These are phyloP conservation scores for Saccharomycopsis fermentans DNA, from an alignment of 805 yeast species.

Conservation along the genomic window DNA sequence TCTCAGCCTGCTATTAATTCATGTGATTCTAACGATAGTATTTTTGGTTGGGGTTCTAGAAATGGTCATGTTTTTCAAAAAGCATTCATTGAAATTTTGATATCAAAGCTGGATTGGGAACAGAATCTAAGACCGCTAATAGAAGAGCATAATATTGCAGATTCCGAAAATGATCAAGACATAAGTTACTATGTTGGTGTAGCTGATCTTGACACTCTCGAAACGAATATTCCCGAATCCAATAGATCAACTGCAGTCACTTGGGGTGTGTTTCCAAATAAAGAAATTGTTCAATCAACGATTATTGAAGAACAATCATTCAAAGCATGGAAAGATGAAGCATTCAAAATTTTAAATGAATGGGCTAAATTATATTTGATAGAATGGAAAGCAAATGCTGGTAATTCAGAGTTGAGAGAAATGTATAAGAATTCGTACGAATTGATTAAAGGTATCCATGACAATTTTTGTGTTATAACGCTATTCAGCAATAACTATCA, in stretches of 20 bases:
- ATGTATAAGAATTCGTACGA: slow-evolving; percentile 36
- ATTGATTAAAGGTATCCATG: slow-evolving; percentile 50
- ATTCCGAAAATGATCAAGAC: slow-evolving; percentile 21
- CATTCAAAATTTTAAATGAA: slow-evolving; percentile 80
- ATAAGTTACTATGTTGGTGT: slow-evolving; percentile 65
- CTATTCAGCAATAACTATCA: slow-evolving; percentile 75
- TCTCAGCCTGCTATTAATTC: slow-evolving; percentile 94
- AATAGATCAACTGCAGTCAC: slow-evolving; percentile 73
- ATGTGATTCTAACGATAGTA: slow-evolving; percentile 64
- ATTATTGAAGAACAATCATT: slow-evolving; percentile 88
- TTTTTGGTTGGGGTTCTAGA: slow-evolving; percentile 96
- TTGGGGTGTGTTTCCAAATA: slow-evolving; percentile 94
- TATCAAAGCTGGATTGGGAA: slow-evolving; percentile 66
- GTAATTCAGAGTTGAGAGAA: slow-evolving; percentile 29
- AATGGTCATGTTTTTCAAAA: slow-evolving; percentile 87
- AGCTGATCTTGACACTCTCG: slow-evolving; percentile 34
- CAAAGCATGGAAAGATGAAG: slow-evolving; percentile 94
- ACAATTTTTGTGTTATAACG: slow-evolving; percentile 67
- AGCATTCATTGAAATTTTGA: slow-evolving; percentile 83
- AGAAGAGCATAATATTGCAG: slow-evolving; percentile 22
- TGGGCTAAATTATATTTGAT: slow-evolving; percentile 76
- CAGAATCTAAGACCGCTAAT: slow-evolving; percentile 42
- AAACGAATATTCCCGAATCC: slow-evolving; percentile 46
- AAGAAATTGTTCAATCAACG: slow-evolving; percentile 86
- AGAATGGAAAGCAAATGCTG: slow-evolving; percentile 6